Conservation (phyloP, 352 stramenopile genomes). For the Pythium biforme region DNA sequence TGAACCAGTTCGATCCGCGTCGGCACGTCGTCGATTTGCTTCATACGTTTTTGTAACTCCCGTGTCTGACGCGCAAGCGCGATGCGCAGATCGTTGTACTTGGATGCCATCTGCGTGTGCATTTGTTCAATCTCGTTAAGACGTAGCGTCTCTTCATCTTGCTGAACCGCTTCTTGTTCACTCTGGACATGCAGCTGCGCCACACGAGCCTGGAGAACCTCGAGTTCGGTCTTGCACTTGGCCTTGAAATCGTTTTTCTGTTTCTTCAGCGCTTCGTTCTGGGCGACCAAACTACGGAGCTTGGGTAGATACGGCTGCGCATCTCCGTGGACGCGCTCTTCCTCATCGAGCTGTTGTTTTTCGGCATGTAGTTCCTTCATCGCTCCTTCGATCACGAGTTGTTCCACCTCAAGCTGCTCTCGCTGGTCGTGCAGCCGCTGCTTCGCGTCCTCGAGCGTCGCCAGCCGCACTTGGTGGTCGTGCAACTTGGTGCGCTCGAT, state of each 20-base stretch:
- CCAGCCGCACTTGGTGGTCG: constrained; percentile 33
- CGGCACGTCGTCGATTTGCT: constrained; percentile 83
- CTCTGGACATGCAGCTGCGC: constrained; percentile 42
- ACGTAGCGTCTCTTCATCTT: constrained; percentile 48
- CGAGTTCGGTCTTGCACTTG: constrained; percentile 44
- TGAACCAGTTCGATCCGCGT: constrained; percentile 86
- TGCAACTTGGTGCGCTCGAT: constrained; percentile 28
- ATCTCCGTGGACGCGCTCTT: constrained; percentile 32
- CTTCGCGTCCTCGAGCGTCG: constrained; percentile 51
- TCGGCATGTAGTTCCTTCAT: constrained; percentile 43
- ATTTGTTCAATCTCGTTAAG: constrained; percentile 63
- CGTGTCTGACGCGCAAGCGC: constrained; percentile 58
- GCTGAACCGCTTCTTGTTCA: constrained; percentile 28
- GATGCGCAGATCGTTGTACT: constrained; percentile 67
- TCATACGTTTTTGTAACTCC: constrained; percentile 54
- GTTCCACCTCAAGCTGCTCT: constrained; percentile 28
- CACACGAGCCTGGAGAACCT: constrained; percentile 36
- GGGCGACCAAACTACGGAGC: constrained; percentile 38
- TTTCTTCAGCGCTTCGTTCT: constrained; percentile 57
- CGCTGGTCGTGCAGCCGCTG: constrained; percentile 34
- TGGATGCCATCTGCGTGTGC: constrained; percentile 59
- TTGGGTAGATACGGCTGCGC: constrained; percentile 28
- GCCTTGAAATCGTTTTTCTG: constrained; percentile 48
- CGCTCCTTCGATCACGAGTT: constrained; percentile 30
- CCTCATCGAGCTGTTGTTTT: constrained; percentile 32